Base-by-base conservation (phyloP, 2,329 filamentous ascomycete genomes). In the Trichophyton simii region DNA sequence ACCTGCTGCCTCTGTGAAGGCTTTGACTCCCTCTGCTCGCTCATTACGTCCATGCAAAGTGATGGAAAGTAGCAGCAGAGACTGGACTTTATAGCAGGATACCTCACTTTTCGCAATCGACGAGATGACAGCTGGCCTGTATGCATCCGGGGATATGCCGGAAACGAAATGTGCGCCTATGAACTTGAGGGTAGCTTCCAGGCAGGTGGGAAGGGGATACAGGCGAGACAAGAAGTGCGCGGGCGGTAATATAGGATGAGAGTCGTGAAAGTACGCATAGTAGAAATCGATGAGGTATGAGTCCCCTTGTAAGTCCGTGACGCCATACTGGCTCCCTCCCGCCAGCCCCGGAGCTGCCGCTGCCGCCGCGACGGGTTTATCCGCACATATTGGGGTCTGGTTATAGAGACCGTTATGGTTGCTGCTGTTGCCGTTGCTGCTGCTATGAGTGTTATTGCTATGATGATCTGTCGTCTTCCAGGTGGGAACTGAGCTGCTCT, bases 11-110 rank as follows among this genome's bases (percentile, higher is more conserved):
- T 85, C 80, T 9, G 77, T 76, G 20, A 96, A 80, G 18, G 89
- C 79, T 55, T 86, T 79, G 9, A 84, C 79, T 0, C 89, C 87
- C 69, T 84, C 83, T 28, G 83, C 81, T 50, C 87, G 84, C 65
- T 91, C 82, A 68, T 87, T 87, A 65, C 82, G 84, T 3, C 89
- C 88, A 70, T 96, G 89, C 6, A 95, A 78, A 0, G 85, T 86
- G 64, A 96, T 85, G 22, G 90, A 81, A 60, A 90, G 82, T 3
- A 96, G 78, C 52, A 95, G 75, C 70, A 94, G 79, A 2, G 89
- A 85, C 74, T 96, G 91, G 0, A 95, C 84, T 68, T 86, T 85
- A 62, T 86, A 82, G 50, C 83, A 78, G 52, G 82, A 82, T 22
- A 75, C 75, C 6, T 70, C 66, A 59, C 73, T 70, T n/a, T 72